Base-by-base conservation (phyloP, 2,329 filamentous ascomycete species). In the Mycosphaerella sp. region DNA sequence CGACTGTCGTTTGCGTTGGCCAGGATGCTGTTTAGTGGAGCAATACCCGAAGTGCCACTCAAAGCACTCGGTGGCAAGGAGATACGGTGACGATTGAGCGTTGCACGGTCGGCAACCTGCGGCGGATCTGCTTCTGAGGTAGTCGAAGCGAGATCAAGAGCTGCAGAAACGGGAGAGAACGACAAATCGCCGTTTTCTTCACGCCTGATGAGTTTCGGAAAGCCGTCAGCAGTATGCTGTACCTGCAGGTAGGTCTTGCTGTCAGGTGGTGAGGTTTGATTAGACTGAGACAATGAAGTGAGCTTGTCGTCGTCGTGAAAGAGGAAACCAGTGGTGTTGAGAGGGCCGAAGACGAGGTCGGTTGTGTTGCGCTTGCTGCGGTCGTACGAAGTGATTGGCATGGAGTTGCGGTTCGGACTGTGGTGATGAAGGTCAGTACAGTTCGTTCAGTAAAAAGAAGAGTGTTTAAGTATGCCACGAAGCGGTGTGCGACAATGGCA, bases 371-470 rank as follows among this genome's bases (percentile, higher is more conserved):
- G 83, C 64, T 83, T 74, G 52, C 48, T 55, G 59, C 85, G 81
- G 61, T 85, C 81, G 61, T 84, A 82, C 56, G 80, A 80, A 45
- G 86, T 89, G 48, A 92, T 87, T 32, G 92, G 92, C 87, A 96
- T 91, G 4, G 92, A 96, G 72, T 95, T 95, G 60, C 92, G 86
- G 70, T 95, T 95, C 57, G 85, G 78, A 62, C 89, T 95, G 64
- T 21, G 47, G 50, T 49, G 59, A 54, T 53, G 58, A 56, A 54
- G 48, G 55, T 67, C 56, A 66, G 62, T 55, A 59, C 29, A 46
- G 43, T 48, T 48, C 43, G 23, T 39, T 48, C 11, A 32, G 38
- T 8, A 34, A 40, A 40, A 39, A 42, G 23, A 12, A 51, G 31
- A 40, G 44, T 40, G 47, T 34, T 34, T 48, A 56, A 59, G 56